Evolutionary conservation across 2,329 filamentous ascomycete genomes (phyloP).

Genomic region (Periconia sp.): DNA sequence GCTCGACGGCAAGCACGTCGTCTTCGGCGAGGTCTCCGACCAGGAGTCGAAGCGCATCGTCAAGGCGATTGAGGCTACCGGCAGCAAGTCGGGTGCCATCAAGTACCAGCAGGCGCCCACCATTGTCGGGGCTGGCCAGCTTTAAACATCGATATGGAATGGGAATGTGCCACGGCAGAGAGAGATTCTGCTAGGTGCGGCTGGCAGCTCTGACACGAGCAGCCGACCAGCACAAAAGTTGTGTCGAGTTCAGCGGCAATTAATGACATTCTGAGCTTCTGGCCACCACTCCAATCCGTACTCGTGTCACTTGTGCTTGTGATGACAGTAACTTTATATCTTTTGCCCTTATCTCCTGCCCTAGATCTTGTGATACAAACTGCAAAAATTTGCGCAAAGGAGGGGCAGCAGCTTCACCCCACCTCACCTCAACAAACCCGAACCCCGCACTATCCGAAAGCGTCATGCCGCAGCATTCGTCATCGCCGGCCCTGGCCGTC

Average conservation of each 20-base stretch:
- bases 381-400: slow-evolving; percentile 26
- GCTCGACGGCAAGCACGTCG: slow-evolving; percentile 82
- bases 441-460: slow-evolving; percentile 32
- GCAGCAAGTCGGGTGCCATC: slow-evolving; percentile 60
- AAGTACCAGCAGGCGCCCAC: slow-evolving; percentile 59
- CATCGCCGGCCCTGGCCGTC: slow-evolving; percentile 14
- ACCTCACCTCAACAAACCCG: slow-evolving; percentile 20
- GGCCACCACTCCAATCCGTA: too few species aligned
- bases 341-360: background rate
- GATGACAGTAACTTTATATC: too few species aligned
- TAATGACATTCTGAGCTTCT: slow-evolving; percentile 24
- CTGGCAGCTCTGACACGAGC: slow-evolving; percentile 9
- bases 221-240: slow-evolving; percentile 13
- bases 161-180: slow-evolving; percentile 13
- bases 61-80: slow-evolving; percentile 65
- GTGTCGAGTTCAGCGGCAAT: slow-evolving; percentile 21
- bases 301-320: too few species aligned
- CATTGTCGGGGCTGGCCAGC: slow-evolving; percentile 59
- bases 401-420: slow-evolving; percentile 25
- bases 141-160: slow-evolving; percentile 42
- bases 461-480: slow-evolving; percentile 12
- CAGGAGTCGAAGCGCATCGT: slow-evolving; percentile 60
- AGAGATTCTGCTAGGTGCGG: slow-evolving; percentile 10
- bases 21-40: slow-evolving; percentile 77
- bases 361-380: background rate